phyloP scores from a whole-genome alignment of 2,329 filamentous ascomycete genomes.

The Pseudogymnoascus sp. region DNA sequence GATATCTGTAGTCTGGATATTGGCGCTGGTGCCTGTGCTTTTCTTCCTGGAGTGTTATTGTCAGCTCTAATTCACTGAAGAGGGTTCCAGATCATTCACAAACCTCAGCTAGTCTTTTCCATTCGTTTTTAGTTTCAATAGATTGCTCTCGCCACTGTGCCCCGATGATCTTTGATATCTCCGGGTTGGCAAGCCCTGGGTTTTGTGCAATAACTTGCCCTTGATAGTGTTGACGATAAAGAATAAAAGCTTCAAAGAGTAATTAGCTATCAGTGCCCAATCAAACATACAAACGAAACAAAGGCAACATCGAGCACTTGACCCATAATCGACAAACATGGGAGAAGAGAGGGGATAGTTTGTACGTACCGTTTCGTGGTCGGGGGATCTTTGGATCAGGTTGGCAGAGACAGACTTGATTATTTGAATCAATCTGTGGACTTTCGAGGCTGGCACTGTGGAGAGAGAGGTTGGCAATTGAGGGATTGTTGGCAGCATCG shows the following conservation, averaged over 20 bases:
- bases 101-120: slow-evolving; percentile 83
- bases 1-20: slow-evolving; percentile 91
- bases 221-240: slow-evolving; percentile 92
- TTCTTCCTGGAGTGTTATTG: slow-evolving; percentile 54
- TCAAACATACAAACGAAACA: slow-evolving; percentile 12
- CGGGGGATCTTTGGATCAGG: slow-evolving; percentile 63
- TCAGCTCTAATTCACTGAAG: background rate
- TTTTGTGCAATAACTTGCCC: slow-evolving; percentile 70
- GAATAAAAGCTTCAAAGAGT: slow-evolving; percentile 71
- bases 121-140: slow-evolving; percentile 67
- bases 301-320: background rate
- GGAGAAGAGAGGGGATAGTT: slow-evolving; percentile 10
- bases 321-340: slow-evolving; percentile 11
- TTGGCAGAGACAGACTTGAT: slow-evolving; percentile 58
- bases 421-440: slow-evolving; percentile 19
- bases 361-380: slow-evolving; percentile 58
- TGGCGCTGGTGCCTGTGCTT: slow-evolving; percentile 81
- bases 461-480: slow-evolving; percentile 22
- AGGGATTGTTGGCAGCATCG: slow-evolving; percentile 22
- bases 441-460: slow-evolving; percentile 21
- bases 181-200: slow-evolving; percentile 86
- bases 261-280: slow-evolving; percentile 22
- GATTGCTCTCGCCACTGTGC: slow-evolving; percentile 73
- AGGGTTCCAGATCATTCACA: slow-evolving; percentile 8
- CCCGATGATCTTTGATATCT: slow-evolving; percentile 95